Evolutionary conservation across 352 stramenopile species (phyloP), one percentile per base, ranked within the genome.

Genomic region (Globisporangium solare): DNA sequence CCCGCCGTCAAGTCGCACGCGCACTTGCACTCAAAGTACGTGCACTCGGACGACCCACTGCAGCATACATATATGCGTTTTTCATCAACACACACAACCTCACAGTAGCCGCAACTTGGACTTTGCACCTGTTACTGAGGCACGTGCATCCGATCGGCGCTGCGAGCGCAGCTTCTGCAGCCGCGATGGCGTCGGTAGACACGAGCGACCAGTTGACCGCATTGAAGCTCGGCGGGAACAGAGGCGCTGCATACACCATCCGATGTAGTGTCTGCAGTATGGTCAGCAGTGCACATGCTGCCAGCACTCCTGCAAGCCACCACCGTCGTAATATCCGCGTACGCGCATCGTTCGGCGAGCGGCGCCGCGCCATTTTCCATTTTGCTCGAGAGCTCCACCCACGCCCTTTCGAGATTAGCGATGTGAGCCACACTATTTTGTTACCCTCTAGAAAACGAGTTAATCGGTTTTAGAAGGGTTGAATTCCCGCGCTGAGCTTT

Each of bases 151-250:
- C 73, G 43, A 76, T 72, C 1, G 70, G 73, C 6, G 73, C 62
- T 7, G 46, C 27, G 2, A 74, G 56, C 11, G 67, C 41, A 11
- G 45, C 52, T 41, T 72, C 48, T 10, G 63, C 68, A 2, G 56
- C 64, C 1, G 49, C 58, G 51, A 79, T 68, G 13, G 53, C 70
- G 11, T 52, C 42, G 1, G 64, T 47, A 1, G 68, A 68, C 58
- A 74, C 73, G 17, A 78, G 59, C 48, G 73, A 79, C 73, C 68
- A 79, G 60, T 83, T 76, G 14, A 79, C 61, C n/a, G 68, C 21
- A n/a, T 47, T 47, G 56, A 74, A 81, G 15, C 22, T 49, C 31
- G 58, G 51, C n/a, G 53, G 45, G 17, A 66, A 62, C 20, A 52
- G 39, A 17, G 51, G 52, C 21, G 39, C 6, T 1, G 52, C 27